Evolutionary conservation across 768 basidiomycete genomes (phyloP).

Genomic region (Lactifluus hygrophoroides): DNA sequence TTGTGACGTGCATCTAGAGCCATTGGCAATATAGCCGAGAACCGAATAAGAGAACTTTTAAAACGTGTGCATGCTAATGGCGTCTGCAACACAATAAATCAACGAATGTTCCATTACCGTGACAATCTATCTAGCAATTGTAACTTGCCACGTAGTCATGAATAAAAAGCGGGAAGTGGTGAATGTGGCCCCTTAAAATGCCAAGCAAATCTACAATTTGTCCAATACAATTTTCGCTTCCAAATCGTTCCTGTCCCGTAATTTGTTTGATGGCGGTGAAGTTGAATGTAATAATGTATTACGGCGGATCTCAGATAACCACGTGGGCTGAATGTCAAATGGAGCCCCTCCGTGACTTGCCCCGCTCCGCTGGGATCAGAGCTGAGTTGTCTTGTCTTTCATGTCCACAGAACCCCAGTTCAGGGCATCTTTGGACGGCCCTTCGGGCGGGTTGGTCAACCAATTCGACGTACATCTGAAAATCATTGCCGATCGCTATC

Average conservation of each 20-base stretch:
- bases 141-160: too few species aligned
- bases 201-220: too few species aligned
- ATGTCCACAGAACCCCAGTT: constrained; percentile 12
- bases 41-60: background rate
- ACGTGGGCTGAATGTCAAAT: constrained; percentile 11
- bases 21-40: background rate
- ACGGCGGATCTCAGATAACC: constrained; percentile 4
- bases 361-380: background rate
- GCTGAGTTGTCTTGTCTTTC: background rate
- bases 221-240: too few species aligned
- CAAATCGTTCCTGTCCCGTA: too few species aligned
- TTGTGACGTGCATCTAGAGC: background rate
- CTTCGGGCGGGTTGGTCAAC: constrained; percentile 42
- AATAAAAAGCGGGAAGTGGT: too few species aligned
- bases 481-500: constrained; percentile 64
- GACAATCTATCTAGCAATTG: too few species aligned
- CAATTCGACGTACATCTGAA: constrained; percentile 67
- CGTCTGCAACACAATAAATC: background rate
- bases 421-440: constrained; percentile 13
- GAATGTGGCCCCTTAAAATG: too few species aligned
- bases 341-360: too few species aligned
- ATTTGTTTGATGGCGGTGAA: too few species aligned
- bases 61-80: background rate
- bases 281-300: background rate
- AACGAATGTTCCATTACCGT: too few species aligned